Conservation (phyloP, 2,329 filamentous ascomycete genomes). For the Fonsecaea pedrosoi region DNA sequence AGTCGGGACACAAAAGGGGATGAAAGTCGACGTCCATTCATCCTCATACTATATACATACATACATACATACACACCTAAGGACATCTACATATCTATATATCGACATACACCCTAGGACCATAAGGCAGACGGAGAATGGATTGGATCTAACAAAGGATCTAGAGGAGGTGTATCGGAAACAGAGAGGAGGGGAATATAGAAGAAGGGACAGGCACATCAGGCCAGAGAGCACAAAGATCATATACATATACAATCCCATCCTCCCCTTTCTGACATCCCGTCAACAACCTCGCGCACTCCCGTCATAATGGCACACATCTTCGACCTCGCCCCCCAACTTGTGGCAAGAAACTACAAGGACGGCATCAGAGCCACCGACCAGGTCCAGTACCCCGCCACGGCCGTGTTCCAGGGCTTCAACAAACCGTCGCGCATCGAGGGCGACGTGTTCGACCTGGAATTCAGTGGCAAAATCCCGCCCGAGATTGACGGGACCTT, state of each 20-base stretch:
- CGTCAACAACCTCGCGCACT: background rate
- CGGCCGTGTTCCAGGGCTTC: slow-evolving; percentile 44
- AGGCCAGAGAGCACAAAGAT: too few species aligned
- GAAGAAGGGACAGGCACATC: too few species aligned
- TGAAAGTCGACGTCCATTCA: too few species aligned
- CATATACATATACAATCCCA: too few species aligned
- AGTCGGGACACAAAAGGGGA: too few species aligned
- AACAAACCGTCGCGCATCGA: slow-evolving; percentile 50
- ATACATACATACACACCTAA: too few species aligned
- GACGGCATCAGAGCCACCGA: slow-evolving; percentile 25
- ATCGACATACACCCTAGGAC: too few species aligned
- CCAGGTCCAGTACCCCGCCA: slow-evolving; percentile 32
- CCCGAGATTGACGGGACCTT: slow-evolving; percentile 54
- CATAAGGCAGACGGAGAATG: background rate
- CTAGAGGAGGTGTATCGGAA: background rate
- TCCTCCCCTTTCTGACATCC: background rate
- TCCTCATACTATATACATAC: too few species aligned
- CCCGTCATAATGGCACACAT: slow-evolving; percentile 34
- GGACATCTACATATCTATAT: too few species aligned
- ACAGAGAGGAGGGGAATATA: too few species aligned
- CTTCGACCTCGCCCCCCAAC: slow-evolving; percentile 32
- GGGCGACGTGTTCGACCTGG: slow-evolving; percentile 42
- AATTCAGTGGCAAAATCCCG: slow-evolving; percentile 51
- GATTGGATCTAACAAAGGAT: background rate
- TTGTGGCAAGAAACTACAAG: slow-evolving; percentile 20